phyloP scores from a whole-genome alignment of 345 rosid genomes.

The Acer campestre region DNA sequence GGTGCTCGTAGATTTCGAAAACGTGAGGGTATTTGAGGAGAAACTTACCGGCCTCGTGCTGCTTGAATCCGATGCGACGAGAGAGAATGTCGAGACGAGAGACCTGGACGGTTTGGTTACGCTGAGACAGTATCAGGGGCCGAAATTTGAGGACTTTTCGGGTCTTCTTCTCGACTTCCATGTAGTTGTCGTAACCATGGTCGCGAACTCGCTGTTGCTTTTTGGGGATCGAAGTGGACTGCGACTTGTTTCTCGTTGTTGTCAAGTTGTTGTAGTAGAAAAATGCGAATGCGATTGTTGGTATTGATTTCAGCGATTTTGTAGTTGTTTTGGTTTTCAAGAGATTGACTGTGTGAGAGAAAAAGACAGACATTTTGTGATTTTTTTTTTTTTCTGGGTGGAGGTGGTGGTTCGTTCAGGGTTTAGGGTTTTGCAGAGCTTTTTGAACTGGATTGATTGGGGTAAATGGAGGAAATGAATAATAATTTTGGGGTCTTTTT shows the following conservation, averaged over 20 bases:
- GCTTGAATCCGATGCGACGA: conserved; percentile 79
- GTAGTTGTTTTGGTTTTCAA: conserved; percentile 15
- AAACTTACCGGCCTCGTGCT: conserved; percentile 71
- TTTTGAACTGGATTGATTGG: background rate
- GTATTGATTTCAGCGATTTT: background rate
- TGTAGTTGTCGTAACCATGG: conserved; percentile 93
- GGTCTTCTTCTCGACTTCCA: conserved; percentile 88
- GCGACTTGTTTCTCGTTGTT: conserved; percentile 46
- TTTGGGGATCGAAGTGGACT: conserved; percentile 80
- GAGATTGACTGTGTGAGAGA: conserved; percentile 16
- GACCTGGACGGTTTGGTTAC: conserved; percentile 57
- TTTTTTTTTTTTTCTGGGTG: background rate
- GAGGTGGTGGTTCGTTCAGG: background rate
- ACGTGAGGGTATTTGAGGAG: conserved; percentile 85
- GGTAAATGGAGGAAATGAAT: too few species aligned
- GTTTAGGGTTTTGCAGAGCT: conserved; percentile 29
- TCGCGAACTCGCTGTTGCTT: conserved; percentile 81
- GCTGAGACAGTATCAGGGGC: conserved; percentile 67
- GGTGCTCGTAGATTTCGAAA: conserved; percentile 89
- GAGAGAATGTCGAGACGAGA: conserved; percentile 72
- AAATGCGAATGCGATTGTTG: conserved; percentile 14
- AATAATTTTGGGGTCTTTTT: too few species aligned
- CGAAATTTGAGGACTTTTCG: conserved; percentile 85
- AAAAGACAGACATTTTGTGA: conserved; percentile 30
- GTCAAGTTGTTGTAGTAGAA: conserved; percentile 12